Percentiles rank a stretch among this genome's conserved stretches.
phyloP scores from a whole-genome alignment of 768 basidiomycete genomes.

The Trametes coccinea region DNA sequence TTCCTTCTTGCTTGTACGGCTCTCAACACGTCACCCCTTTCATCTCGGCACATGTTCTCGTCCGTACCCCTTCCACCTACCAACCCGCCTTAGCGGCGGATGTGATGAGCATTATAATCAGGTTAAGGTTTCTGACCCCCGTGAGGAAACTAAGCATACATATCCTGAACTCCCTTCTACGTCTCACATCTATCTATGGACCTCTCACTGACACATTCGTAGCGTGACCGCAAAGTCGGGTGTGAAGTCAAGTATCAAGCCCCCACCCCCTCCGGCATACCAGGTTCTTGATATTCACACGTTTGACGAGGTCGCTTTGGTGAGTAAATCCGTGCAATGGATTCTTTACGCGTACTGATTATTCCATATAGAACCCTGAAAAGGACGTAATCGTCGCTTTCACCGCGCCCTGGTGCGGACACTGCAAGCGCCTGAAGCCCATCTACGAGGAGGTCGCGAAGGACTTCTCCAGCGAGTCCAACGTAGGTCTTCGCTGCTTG shows the following conservation, averaged over 20 bases:
- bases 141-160: slow-evolving; percentile 11
- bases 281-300: slow-evolving; percentile 66
- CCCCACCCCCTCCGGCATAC: slow-evolving; percentile 74
- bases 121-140: slow-evolving; percentile 23
- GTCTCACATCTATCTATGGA: too few relatives aligned
- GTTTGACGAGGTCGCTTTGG: slow-evolving; percentile 76
- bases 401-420: slow-evolving; percentile 89
- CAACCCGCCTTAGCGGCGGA: background rate
- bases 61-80: background rate
- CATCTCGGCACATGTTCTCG: background rate
- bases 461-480: slow-evolving; percentile 74
- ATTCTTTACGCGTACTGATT: background rate
- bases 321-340: slow-evolving; percentile 30
- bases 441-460: slow-evolving; percentile 81
- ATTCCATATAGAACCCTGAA: slow-evolving; percentile 48
- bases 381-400: slow-evolving; percentile 88
- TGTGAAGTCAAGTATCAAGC: slow-evolving; percentile 85
- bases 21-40: background rate
- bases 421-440: slow-evolving; percentile 92
- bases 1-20: background rate
- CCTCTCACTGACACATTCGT: background rate
- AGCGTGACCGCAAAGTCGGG: slow-evolving; percentile 78
- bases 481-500: slow-evolving; percentile 46
- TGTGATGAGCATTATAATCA: slow-evolving; percentile 12
- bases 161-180: slow-evolving; percentile 6